phyloP scores from a whole-genome alignment of 2,329 filamentous ascomycete species.

The Aspergillus niger region DNA sequence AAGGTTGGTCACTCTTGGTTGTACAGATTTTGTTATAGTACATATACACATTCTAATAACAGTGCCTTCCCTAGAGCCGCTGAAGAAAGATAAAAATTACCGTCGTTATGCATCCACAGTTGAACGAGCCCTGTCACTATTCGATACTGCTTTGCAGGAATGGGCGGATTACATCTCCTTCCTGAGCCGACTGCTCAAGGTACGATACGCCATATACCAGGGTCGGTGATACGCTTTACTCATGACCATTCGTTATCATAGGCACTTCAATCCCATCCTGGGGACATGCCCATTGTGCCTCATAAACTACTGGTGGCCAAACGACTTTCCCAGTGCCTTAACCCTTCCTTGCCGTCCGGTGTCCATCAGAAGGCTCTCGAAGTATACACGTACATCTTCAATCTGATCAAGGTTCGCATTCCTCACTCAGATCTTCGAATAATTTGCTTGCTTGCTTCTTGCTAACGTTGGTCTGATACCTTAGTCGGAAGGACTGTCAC shows the following conservation, averaged over 20 bases:
- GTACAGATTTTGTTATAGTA: not conserved
- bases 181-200: slow-evolving; percentile 85
- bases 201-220: slow-evolving; percentile 39
- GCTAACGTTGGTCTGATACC: slow-evolving; percentile 4
- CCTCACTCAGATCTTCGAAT: not conserved
- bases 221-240: not conserved
- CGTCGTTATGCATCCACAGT: slow-evolving; percentile 88
- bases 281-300: slow-evolving; percentile 71
- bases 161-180: slow-evolving; percentile 99
- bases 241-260: slow-evolving; percentile 37
- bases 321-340: slow-evolving; percentile 90
- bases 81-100: slow-evolving; percentile 66
- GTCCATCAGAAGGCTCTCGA: slow-evolving; percentile 97
- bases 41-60: not conserved
- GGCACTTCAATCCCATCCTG: slow-evolving; percentile 84
- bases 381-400: slow-evolving; percentile 88
- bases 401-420: slow-evolving; percentile 68
- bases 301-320: slow-evolving; percentile 83
- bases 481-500: slow-evolving; percentile 70
- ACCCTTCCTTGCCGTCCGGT: slow-evolving; percentile 87
- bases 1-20: slow-evolving; percentile 60
- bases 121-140: slow-evolving; percentile 82
- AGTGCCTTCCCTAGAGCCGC: slow-evolving; percentile 28
- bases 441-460: not conserved
- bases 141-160: slow-evolving; percentile 92